These are phyloP conservation scores for Nakataea oryzae DNA, from an alignment of 2,329 filamentous ascomycete genomes.

Conservation along the genomic window DNA sequence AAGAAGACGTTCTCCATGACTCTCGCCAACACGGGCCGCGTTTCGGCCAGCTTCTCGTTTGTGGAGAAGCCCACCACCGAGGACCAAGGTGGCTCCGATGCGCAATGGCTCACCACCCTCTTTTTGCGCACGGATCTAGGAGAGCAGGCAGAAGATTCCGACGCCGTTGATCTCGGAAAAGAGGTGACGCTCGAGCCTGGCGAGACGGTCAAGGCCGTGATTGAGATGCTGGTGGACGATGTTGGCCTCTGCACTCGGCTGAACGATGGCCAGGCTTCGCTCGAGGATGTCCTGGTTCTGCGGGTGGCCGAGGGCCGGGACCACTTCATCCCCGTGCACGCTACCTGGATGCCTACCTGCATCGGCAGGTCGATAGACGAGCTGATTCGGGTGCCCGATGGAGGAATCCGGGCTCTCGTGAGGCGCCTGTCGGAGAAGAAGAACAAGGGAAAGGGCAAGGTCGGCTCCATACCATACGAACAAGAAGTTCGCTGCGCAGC, in stretches of 20 bases:
- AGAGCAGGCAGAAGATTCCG: conserved; percentile 18
- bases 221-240: conserved; percentile 58
- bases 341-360: conserved; percentile 68
- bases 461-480: conserved; percentile 42
- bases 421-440: conserved; percentile 19
- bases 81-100: conserved; percentile 21
- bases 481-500: conserved; percentile 63
- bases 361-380: conserved; percentile 84
- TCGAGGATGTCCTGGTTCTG: conserved; percentile 85
- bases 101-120: conserved; percentile 59
- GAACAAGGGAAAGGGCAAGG: not conserved
- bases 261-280: conserved; percentile 52
- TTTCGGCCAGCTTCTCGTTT: conserved; percentile 70
- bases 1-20: conserved; percentile 60
- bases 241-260: conserved; percentile 55
- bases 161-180: conserved; percentile 28
- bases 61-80: conserved; percentile 55
- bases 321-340: conserved; percentile 79
- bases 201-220: conserved; percentile 61
- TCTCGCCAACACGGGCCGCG: conserved; percentile 83
- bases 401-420: conserved; percentile 55
- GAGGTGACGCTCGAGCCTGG: conserved; percentile 70
- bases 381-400: conserved; percentile 73
- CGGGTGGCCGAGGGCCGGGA: conserved; percentile 77
- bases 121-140: conserved; percentile 42